These are phyloP conservation scores for Cytospora piceae DNA, from an alignment of 2,329 filamentous ascomycete species.

Conservation along the genomic window DNA sequence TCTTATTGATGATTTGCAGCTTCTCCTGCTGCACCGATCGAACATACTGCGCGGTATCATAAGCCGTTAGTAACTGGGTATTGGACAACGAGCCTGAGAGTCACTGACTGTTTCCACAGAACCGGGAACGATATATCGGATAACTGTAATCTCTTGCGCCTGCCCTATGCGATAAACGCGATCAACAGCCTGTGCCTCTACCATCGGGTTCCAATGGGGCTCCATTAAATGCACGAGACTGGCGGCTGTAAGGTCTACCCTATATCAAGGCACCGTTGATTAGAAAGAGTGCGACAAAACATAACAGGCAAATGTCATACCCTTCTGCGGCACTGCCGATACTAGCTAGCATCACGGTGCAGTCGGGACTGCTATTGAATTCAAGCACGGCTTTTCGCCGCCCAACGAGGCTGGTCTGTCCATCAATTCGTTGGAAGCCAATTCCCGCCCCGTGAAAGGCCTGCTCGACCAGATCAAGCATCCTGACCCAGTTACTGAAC, in stretches of 20 bases:
- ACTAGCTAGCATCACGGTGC: conserved; percentile 24
- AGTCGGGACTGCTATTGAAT: conserved; percentile 7
- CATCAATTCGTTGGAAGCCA: conserved; percentile 7
- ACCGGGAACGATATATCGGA: conserved; percentile 11
- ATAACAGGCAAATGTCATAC: background rate
- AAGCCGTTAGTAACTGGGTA: background rate
- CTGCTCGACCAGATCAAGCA: conserved; percentile 18
- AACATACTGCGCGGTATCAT: background rate
- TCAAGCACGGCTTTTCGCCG: conserved; percentile 7
- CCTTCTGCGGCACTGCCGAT: conserved; percentile 23
- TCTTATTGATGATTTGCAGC: background rate
- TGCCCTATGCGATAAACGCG: conserved; percentile 22
- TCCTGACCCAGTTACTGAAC: conserved; percentile 19
- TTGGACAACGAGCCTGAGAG: background rate
- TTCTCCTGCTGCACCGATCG: background rate
- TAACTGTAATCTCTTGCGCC: conserved; percentile 11
- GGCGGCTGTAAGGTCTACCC: conserved; percentile 18
- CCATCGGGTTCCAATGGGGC: conserved; percentile 26
- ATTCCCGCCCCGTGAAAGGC: background rate
- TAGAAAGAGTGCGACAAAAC: background rate
- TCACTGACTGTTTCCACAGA: background rate
- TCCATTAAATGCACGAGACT: conserved; percentile 20
- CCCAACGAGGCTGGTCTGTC: conserved; percentile 4
- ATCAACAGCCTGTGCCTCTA: conserved; percentile 24
- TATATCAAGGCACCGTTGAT: background rate